Percentiles rank a stretch among this genome's conserved stretches.
Conservation (phyloP, 2,329 filamentous ascomycete species). For the Penicillium freii region DNA sequence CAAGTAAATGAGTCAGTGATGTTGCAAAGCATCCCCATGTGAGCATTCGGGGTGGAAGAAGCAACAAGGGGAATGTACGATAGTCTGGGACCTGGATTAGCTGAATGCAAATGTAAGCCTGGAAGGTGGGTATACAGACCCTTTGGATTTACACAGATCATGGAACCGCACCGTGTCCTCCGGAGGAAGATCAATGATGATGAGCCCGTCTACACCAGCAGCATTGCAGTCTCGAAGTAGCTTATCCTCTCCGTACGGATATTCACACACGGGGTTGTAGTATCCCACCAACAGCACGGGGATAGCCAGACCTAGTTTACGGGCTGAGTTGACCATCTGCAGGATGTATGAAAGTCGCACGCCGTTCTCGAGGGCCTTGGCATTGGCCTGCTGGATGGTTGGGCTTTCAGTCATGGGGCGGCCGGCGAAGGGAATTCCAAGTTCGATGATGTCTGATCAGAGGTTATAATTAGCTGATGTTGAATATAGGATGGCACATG, state of each 20-base stretch:
- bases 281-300: conserved; percentile 95
- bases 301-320: conserved; percentile 69
- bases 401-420: conserved; percentile 95
- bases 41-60: conserved; percentile 79
- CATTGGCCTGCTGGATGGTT: conserved; percentile 91
- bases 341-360: conserved; percentile 76
- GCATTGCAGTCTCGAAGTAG: conserved; percentile 76
- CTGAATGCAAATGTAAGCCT: not conserved
- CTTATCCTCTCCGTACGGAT: conserved; percentile 85
- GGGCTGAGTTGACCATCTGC: conserved; percentile 75
- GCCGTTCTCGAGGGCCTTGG: conserved; percentile 77
- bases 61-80: conserved; percentile 93
- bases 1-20: conserved; percentile 98
- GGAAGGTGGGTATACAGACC: conserved; percentile 49
- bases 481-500: not conserved
- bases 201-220: conserved; percentile 19
- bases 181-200: conserved; percentile 16
- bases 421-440: conserved; percentile 92
- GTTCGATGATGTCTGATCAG: conserved; percentile 76
- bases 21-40: conserved; percentile 88
- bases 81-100: conserved; percentile 52
- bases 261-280: conserved; percentile 76
- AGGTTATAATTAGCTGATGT: not conserved
- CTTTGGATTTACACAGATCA: conserved; percentile 72
- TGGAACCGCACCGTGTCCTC: conserved; percentile 62